These are phyloP conservation scores for Diaporthe ampelina DNA, from an alignment of 2,329 filamentous ascomycete genomes.

Conservation along the genomic window DNA sequence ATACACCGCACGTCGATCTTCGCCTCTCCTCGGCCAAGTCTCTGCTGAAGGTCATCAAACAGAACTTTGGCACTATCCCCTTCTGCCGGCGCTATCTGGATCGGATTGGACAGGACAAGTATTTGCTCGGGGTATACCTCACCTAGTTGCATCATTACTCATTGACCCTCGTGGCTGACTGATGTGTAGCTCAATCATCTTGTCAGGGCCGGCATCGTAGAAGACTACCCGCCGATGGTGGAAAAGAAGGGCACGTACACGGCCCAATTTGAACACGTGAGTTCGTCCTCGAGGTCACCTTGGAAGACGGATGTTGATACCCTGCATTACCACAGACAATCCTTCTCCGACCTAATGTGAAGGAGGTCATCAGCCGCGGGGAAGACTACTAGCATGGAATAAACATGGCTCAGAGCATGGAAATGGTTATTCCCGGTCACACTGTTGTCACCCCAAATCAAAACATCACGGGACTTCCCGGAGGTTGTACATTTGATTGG, in stretches of 20 bases:
- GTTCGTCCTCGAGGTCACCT: constrained; percentile 52
- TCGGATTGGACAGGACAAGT: constrained; percentile 93
- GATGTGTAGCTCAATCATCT: constrained; percentile 77
- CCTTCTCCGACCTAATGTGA: constrained; percentile 75
- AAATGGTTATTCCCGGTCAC: no score
- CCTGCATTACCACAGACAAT: no score
- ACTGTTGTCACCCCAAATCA: no score
- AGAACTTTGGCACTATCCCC: constrained; percentile 94
- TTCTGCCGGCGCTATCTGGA: constrained; percentile 94
- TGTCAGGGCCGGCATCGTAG: constrained; percentile 85
- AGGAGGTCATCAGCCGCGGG: constrained; percentile 89
- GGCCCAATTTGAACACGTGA: constrained; percentile 93
- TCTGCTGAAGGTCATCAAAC: constrained; percentile 89
- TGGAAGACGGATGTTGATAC: constrained; percentile 68
- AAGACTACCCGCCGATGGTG: constrained; percentile 89
- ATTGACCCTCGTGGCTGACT: no score
- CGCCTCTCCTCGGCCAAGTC: constrained; percentile 86
- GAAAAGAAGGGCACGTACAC: constrained; percentile 96
- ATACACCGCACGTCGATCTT: constrained; percentile 82
- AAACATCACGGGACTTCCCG: no score
- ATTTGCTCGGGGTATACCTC: constrained; percentile 76
- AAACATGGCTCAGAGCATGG: no score
- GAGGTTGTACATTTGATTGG: no score
- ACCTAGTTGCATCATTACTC: no score
- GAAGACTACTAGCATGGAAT: constrained; percentile 77